Base-by-base conservation (phyloP, 1,284 basidiomycete genomes). In the Rhodofomes roseus region DNA sequence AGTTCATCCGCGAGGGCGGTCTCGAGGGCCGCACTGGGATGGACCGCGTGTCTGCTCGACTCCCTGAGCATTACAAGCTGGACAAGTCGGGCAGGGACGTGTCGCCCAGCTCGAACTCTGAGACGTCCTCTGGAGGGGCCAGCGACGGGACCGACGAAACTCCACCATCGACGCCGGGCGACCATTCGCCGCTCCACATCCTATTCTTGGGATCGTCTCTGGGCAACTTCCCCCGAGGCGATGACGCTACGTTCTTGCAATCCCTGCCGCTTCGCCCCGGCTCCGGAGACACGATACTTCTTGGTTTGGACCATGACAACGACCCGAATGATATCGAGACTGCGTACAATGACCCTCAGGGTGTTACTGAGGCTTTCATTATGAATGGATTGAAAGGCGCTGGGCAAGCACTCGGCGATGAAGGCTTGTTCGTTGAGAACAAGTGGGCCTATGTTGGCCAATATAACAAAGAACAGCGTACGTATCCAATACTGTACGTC, bases 161-260 rank as follows among this genome's bases (percentile, higher is more conserved):
- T 1, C 72, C 77, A 5, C 73, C 74, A 0, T 77, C 79, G 18
- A 78, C 76, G 0, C 75, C 77, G 11, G 79, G 73, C 39, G 64
- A 70, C 1, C 65, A 66, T 27, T 67, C 70, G 25, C 90, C 90
- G 9, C 73, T 93, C 36, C 93, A 95, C 68, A 77, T 98, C 58
- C 77, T 98, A 60, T 98, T 97, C 80, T 80, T 98, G n/a, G 96
- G 96, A 0, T 96, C 93, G 0, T 95, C 94, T 0, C 76, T 98
- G 14, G 96, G 96, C 14, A 98, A 98, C 77, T 98, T 98, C 73
- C 73, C 80, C n/a, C 85, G 94, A 25, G 78, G 80, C 18, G 88
- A 83, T 27, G 92, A 90, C 7, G 82, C 82, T 1, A 76, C 81
- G 0, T 98, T 99, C 76, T 82, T 99, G 56, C 81, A 81, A 14